Percentiles rank a stretch among this genome's conserved stretches.
Conservation (phyloP, 352 stramenopile species). For the Peronospora farinosa region DNA sequence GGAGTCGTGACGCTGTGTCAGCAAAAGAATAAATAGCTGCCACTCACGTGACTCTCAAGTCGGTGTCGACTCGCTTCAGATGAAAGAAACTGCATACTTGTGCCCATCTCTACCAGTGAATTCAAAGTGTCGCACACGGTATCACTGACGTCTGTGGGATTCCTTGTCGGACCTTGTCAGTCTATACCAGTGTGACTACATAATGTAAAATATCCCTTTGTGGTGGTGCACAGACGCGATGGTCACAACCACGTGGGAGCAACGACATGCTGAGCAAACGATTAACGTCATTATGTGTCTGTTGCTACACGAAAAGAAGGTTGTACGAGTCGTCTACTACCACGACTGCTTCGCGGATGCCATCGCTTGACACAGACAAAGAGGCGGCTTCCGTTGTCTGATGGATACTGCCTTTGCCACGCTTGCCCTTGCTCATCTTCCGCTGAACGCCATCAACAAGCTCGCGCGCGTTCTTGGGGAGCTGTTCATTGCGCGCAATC, state of each 20-base stretch:
- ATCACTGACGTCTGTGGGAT: neutral
- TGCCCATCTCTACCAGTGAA: constrained; percentile 3
- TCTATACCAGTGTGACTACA: neutral
- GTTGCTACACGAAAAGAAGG: constrained; percentile 40
- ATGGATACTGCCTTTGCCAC: constrained; percentile 9
- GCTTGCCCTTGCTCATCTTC: constrained; percentile 35
- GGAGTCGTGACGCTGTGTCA: constrained; percentile 2
- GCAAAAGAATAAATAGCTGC: constrained; percentile 22
- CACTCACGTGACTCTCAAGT: constrained; percentile 2
- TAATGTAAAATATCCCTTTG: constrained; percentile 6
- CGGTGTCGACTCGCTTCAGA: constrained; percentile 11
- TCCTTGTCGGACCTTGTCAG: neutral
- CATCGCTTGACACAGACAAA: neutral
- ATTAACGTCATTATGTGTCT: constrained; percentile 5
- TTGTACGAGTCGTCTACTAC: constrained; percentile 47
- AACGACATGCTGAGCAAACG: neutral
- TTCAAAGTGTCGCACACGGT: constrained; percentile 4
- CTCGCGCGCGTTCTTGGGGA: constrained; percentile 47
- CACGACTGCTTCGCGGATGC: constrained; percentile 15
- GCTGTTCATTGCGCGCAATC: constrained; percentile 48
- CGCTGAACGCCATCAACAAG: constrained; percentile 42
- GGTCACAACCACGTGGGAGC: neutral
- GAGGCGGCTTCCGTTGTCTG: constrained; percentile 3
- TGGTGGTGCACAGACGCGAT: neutral
- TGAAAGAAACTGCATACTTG: constrained; percentile 8